A percentile compares a stretch with the other conserved stretches of the same genome.
phyloP scores from a whole-genome alignment of 1,284 basidiomycete genomes.

The Sanguinoderma infundibulare region DNA sequence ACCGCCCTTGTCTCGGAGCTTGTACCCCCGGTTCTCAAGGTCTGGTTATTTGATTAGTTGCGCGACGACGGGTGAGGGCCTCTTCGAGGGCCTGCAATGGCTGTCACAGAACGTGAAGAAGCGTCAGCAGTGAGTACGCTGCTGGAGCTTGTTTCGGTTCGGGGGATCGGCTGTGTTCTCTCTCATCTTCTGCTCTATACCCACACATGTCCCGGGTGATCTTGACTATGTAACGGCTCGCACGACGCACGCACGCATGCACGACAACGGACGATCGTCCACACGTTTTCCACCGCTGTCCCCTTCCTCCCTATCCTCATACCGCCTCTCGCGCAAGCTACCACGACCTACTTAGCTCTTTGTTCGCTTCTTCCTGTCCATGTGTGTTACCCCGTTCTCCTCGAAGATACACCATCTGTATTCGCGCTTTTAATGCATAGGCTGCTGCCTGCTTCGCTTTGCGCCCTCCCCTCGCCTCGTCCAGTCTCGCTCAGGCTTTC shows the following conservation, averaged over 20 bases:
- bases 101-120: conserved; percentile 96
- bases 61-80: conserved; percentile 94
- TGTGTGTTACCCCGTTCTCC: conserved; percentile 33
- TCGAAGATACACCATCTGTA: conserved; percentile 37
- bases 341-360: conserved; percentile 22
- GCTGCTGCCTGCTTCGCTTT: conserved; percentile 24
- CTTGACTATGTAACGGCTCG: conserved; percentile 38
- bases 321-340: conserved; percentile 25
- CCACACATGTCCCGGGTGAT: conserved; percentile 35
- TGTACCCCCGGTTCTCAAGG: not conserved
- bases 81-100: conserved; percentile 97
- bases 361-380: conserved; percentile 30
- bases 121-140: conserved; percentile 62
- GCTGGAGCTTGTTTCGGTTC: conserved; percentile 14
- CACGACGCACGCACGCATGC: conserved; percentile 39
- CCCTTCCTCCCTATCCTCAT: conserved; percentile 7
- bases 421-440: conserved; percentile 42
- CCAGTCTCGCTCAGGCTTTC: conserved; percentile 4
- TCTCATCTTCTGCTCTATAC: conserved; percentile 35
- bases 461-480: conserved; percentile 11
- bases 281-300: conserved; percentile 30
- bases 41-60: conserved; percentile 63
- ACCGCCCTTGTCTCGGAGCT: not conserved
- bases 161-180: conserved; percentile 22
- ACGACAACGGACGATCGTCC: conserved; percentile 41